Percentiles rank a stretch among this genome's conserved stretches.
These are phyloP conservation scores for Clathrospora elynae DNA, from an alignment of 2,329 filamentous ascomycete genomes.

Conservation along the genomic window DNA sequence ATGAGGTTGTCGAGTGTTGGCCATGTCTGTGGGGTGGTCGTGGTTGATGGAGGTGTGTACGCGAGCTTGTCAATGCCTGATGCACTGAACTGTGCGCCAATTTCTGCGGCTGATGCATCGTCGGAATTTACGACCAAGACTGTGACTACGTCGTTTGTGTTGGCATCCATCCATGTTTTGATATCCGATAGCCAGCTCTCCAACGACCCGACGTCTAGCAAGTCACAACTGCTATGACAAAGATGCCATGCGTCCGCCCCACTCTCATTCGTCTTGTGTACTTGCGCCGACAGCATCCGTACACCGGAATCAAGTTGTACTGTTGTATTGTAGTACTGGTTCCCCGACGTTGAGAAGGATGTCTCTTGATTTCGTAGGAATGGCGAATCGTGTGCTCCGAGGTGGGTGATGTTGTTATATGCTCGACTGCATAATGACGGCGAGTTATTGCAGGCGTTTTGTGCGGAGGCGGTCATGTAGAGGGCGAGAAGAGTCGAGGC, in stretches of 20 bases:
- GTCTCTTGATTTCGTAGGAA: conserved; percentile 70
- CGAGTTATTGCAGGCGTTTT: conserved; percentile 77
- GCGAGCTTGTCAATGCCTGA: conserved; percentile 66
- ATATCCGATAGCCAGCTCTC: conserved; percentile 67
- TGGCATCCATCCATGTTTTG: conserved; percentile 69
- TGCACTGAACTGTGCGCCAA: conserved; percentile 54
- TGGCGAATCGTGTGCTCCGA: conserved; percentile 76
- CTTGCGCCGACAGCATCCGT: conserved; percentile 72
- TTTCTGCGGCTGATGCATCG: conserved; percentile 59
- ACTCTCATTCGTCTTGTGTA: conserved; percentile 62
- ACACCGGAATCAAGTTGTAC: conserved; percentile 72
- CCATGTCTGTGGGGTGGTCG: conserved; percentile 64
- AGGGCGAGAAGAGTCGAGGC: conserved; percentile 37
- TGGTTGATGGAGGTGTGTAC: conserved; percentile 49
- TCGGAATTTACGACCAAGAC: conserved; percentile 74
- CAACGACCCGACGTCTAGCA: conserved; percentile 72
- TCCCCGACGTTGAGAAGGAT: conserved; percentile 66
- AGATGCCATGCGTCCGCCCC: conserved; percentile 60
- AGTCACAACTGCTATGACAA: conserved; percentile 70
- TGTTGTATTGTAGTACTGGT: conserved; percentile 76
- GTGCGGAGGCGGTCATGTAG: conserved; percentile 35
- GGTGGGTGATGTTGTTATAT: conserved; percentile 78
- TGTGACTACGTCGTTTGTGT: conserved; percentile 77
- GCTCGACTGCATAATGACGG: conserved; percentile 70
- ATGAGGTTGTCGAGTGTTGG: conserved; percentile 75